Evolutionary conservation across 495 filamentous ascomycete genomes (phyloP).

Genomic region (Aspergillus ellipticus): DNA sequence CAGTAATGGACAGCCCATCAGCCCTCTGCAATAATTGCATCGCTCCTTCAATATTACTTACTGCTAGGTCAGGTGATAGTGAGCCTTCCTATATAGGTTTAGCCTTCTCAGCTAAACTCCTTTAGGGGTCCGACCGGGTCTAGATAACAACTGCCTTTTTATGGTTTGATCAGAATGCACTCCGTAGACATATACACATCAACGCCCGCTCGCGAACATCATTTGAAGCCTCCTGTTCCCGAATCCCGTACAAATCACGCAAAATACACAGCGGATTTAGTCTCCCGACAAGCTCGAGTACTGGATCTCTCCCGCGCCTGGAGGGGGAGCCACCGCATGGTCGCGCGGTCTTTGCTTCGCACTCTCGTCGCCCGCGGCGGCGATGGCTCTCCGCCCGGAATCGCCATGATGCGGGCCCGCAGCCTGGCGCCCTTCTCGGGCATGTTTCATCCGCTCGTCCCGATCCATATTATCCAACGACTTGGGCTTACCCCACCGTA

Average conservation of each 20-base stretch:
- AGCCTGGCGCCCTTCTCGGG: conserved; percentile 66
- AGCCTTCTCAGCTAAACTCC: too few relatives aligned
- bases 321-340: conserved; percentile 69
- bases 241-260: conserved; percentile 10
- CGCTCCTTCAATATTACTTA: too few relatives aligned
- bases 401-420: conserved; percentile 27
- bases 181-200: conserved; percentile 35
- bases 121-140: too few relatives aligned
- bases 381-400: conserved; percentile 30
- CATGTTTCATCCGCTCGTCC: conserved; percentile 70
- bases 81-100: too few relatives aligned
- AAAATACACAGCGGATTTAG: conserved; percentile 36
- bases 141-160: too few relatives aligned
- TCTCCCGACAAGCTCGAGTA: conserved; percentile 86
- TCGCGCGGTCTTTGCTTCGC: conserved; percentile 43
- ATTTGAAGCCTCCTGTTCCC: conserved; percentile 22
- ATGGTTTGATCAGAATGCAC: conserved; percentile 9
- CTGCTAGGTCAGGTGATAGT: too few relatives aligned
- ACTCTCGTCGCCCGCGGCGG: conserved; percentile 26
- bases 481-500: conserved; percentile 90
- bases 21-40: too few relatives aligned
- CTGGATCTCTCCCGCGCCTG: conserved; percentile 73
- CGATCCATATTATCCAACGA: conserved; percentile 84
- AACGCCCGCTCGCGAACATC: conserved; percentile 42
- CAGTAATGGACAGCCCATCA: too few relatives aligned